Percentiles rank a stretch among this genome's conserved stretches.
phyloP scores from a whole-genome alignment of 1,284 basidiomycete species.

The Xanthoconium separans region DNA sequence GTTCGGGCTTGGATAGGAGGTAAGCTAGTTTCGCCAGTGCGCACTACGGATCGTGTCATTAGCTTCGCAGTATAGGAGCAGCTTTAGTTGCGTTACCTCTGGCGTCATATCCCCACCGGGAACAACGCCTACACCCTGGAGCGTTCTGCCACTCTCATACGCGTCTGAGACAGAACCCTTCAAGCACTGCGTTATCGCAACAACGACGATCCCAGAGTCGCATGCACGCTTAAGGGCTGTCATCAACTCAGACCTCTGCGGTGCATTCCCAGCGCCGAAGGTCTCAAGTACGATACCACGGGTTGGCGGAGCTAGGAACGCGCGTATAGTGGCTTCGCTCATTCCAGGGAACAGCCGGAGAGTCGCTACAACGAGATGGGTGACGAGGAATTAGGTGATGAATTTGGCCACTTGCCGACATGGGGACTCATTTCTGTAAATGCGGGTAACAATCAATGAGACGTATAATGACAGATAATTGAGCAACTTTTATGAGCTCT shows the following conservation, averaged over 20 bases:
- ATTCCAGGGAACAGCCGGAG: conserved; percentile 89
- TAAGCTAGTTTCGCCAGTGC: conserved; percentile 89
- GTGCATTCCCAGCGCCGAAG: conserved; percentile 88
- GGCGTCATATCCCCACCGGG: conserved; percentile 91
- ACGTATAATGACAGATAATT: background rate
- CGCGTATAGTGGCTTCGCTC: conserved; percentile 64
- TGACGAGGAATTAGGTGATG: background rate
- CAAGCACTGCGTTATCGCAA: conserved; percentile 88
- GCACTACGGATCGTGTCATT: conserved; percentile 48
- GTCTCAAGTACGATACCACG: conserved; percentile 85
- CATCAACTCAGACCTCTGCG: conserved; percentile 68
- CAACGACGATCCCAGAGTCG: conserved; percentile 80
- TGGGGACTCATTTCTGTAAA: conserved; percentile 69
- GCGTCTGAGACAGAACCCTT: conserved; percentile 79
- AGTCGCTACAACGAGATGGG: conserved; percentile 47
- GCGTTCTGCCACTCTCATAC: conserved; percentile 79
- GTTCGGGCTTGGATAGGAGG: conserved; percentile 81
- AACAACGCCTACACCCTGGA: conserved; percentile 73
- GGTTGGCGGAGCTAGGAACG: conserved; percentile 71
- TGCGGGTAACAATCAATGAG: conserved; percentile 9
- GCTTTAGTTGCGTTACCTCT: conserved; percentile 53
- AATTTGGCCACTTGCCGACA: conserved; percentile 55
- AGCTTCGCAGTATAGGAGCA: conserved; percentile 3
- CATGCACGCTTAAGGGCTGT: conserved; percentile 76
- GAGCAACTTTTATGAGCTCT: conserved; percentile 71